Base-by-base conservation (phyloP, 2,329 filamentous ascomycete genomes). In the Claviceps maximensis region DNA sequence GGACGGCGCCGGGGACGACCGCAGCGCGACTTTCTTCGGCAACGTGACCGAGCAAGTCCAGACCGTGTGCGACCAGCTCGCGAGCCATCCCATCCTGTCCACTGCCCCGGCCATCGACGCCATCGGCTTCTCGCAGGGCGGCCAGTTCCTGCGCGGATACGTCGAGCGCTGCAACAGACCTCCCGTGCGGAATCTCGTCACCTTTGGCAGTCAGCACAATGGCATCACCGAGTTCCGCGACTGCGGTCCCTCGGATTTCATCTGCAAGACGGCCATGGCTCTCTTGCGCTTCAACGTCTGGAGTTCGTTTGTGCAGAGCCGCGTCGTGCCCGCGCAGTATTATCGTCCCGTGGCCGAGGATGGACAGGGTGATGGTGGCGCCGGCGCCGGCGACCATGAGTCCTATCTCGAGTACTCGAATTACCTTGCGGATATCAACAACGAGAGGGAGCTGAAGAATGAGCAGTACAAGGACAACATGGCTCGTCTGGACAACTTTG, bases 381-480 rank as follows among this genome's bases (percentile, higher is more conserved):
- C 5, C 10, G 13, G 19, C 17, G 10, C 12, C 19, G 47, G 47
- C 23, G 67, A 73, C 55, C 69, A 89, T 67, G 79, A 82, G 1
- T 70, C 75, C 31, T 98, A 97, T 65, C 78, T 97, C 21, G 80
- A 83, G 59, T 67, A 81, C 64, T 93, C 87, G 61, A 91, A 90
- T 66, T 96, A 94, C 68, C 74, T 98, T 9, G 93, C 91, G 10
- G 91, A 97, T 65, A 84, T 97, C 70, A 98, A 98, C 70, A 97
- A 97, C 67, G 93, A 98, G 77, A 78, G 90, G 12, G 58, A 59
- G 49, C 56, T 72, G 52, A 95, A 94, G 78, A 95, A 89, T 62
- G 62, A 69, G 38, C 76, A 71, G 13, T 98, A 97, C 68, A 82
- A 78, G 64, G 68, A 77, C 60, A 86, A 91, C 63, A 59, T 98